A percentile compares a stretch with the other conserved stretches of the same genome.
These are phyloP conservation scores for Lipomyces sp. DNA, from an alignment of 805 yeast genomes.

Conservation along the genomic window DNA sequence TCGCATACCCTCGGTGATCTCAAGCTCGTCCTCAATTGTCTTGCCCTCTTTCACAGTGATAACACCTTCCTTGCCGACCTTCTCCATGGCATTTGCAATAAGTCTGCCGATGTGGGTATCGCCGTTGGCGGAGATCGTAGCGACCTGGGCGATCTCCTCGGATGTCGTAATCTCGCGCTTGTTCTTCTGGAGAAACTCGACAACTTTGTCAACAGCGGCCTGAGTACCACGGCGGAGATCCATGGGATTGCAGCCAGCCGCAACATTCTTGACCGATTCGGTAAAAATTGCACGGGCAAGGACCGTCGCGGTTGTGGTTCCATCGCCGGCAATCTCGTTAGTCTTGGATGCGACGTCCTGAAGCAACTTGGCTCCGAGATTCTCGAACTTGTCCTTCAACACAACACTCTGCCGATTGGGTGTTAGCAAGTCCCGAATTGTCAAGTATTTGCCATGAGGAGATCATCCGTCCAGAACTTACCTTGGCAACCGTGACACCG, in stretches of 20 bases:
- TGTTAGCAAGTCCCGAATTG: background rate
- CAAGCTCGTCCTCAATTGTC: constrained; percentile 94
- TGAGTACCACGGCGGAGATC: constrained; percentile 97
- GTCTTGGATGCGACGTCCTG: constrained; percentile 98
- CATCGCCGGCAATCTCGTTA: constrained; percentile 97
- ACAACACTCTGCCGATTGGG: constrained; percentile 48
- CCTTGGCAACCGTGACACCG: constrained; percentile 94
- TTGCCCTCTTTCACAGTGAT: constrained; percentile 97
- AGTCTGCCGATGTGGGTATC: constrained; percentile 89
- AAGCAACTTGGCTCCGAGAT: constrained; percentile 85
- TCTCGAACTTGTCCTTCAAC: constrained; percentile 88
- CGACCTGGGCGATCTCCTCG: constrained; percentile 96
- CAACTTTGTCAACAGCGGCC: constrained; percentile 94
- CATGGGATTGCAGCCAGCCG: constrained; percentile 99
- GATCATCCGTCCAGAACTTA: background rate
- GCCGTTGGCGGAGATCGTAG: constrained; percentile 97
- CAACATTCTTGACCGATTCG: constrained; percentile 93
- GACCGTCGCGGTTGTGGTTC: constrained; percentile 97
- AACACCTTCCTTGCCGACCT: constrained; percentile 99
- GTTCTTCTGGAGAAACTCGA: constrained; percentile 77
- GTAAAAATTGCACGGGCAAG: constrained; percentile 94
- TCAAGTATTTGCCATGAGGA: no score
- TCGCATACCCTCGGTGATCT: constrained; percentile 97
- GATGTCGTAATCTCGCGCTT: constrained; percentile 92
- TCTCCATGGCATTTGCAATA: constrained; percentile 95